Percentiles rank a stretch among this genome's conserved stretches.
These are phyloP conservation scores for Ceratocystis papillata DNA, from an alignment of 2,329 filamentous ascomycete species.

Conservation along the genomic window DNA sequence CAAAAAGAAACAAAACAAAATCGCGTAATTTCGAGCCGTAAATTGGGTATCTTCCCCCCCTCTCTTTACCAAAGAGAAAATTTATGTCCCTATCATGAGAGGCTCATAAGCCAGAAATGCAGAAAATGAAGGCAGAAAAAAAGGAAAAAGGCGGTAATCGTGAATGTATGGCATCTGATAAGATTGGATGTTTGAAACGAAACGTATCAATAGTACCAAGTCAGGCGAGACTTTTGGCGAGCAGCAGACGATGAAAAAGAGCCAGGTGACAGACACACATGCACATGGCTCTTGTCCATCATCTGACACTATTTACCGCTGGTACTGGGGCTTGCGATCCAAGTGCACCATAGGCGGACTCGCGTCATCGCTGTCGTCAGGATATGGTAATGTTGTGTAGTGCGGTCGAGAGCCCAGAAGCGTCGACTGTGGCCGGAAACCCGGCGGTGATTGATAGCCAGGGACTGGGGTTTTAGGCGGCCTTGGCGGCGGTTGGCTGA, in stretches of 20 bases:
- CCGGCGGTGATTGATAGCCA: slow-evolving; percentile 33
- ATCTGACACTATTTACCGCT: slow-evolving; percentile 30
- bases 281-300: slow-evolving; percentile 26
- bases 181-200: background rate
- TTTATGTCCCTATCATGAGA: background rate
- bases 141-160: background rate
- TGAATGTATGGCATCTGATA: background rate
- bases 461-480: slow-evolving; percentile 68
- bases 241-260: background rate
- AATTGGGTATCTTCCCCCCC: background rate
- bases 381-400: slow-evolving; percentile 54
- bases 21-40: background rate
- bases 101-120: background rate
- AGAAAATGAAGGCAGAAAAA: background rate
- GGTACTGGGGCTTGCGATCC: slow-evolving; percentile 70
- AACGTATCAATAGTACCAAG: background rate
- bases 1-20: background rate
- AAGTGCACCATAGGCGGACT: slow-evolving; percentile 77
- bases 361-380: slow-evolving; percentile 57
- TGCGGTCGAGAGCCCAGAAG: background rate
- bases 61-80: background rate
- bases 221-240: background rate
- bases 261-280: background rate
- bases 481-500: slow-evolving; percentile 53
- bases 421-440: slow-evolving; percentile 29